Conservation (phyloP, 1,284 basidiomycete species). For the Austroboletus niveus region DNA sequence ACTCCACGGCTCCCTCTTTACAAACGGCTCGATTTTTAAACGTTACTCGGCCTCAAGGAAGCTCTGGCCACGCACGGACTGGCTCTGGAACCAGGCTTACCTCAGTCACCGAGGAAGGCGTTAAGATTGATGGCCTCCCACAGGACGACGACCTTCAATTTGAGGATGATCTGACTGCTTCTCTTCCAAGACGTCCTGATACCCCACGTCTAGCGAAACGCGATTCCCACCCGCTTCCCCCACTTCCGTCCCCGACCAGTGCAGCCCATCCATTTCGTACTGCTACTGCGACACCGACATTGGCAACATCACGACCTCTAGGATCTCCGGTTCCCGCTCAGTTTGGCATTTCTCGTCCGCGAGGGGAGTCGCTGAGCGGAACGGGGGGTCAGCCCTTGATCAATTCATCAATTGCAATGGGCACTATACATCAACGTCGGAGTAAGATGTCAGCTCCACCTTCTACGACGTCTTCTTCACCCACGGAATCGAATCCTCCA, state of each 20-base stretch:
- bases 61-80: constrained; percentile 53
- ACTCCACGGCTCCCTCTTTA: constrained; percentile 26
- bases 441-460: constrained; percentile 61
- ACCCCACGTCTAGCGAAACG: constrained; percentile 41
- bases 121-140: constrained; percentile 35
- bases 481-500: constrained; percentile 51
- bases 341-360: constrained; percentile 45
- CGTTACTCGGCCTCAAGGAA: constrained; percentile 43
- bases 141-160: constrained; percentile 26
- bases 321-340: constrained; percentile 44
- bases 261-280: constrained; percentile 30
- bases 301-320: constrained; percentile 36
- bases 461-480: constrained; percentile 48
- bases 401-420: constrained; percentile 56
- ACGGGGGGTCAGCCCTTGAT: constrained; percentile 43
- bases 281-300: constrained; percentile 27
- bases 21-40: constrained; percentile 36
- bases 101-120: constrained; percentile 60
- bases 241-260: constrained; percentile 51
- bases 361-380: constrained; percentile 36
- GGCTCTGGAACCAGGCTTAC: constrained; percentile 57
- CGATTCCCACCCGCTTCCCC: constrained; percentile 65
- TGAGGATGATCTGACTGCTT: constrained; percentile 32
- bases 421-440: constrained; percentile 69
- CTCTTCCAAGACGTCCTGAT: constrained; percentile 33